Percentiles rank a stretch among this genome's conserved stretches.
Conservation (phyloP, 108 stramenopile species). For the Mediolabrus comicus region DNA sequence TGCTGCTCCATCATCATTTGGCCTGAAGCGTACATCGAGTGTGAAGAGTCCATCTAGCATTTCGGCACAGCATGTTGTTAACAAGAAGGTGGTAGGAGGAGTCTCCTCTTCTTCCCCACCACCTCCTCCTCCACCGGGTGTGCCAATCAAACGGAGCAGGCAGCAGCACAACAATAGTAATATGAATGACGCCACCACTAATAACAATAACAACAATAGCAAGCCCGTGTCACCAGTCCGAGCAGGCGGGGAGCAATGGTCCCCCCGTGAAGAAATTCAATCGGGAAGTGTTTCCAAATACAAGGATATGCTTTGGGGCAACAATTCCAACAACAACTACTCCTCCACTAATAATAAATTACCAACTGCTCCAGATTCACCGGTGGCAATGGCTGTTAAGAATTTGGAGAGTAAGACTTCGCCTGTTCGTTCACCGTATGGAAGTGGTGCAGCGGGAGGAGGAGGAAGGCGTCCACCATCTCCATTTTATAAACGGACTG, state of each 20-base stretch:
- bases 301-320: conserved; percentile 39
- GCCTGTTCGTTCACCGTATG: no score
- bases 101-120: conserved; percentile 10
- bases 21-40: background rate
- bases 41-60: background rate
- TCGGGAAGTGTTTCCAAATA: conserved; percentile 35
- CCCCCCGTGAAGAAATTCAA: conserved; percentile 37
- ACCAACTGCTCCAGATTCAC: background rate
- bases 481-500: conserved; percentile 40
- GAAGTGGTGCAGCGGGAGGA: background rate
- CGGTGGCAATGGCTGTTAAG: background rate
- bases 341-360: background rate
- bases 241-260: conserved; percentile 25
- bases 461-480: background rate
- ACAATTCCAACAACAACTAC: background rate
- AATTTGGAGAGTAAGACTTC: background rate
- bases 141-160: conserved; percentile 32
- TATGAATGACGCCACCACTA: conserved; percentile 2
- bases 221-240: background rate
- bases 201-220: background rate
- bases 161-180: conserved; percentile 10
- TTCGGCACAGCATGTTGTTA: background rate
- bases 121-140: conserved; percentile 37
- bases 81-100: background rate
- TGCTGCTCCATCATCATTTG: background rate